Evolutionary conservation across 1,139 yeast genomes (phyloP), one percentile per base, ranked within the genome.

Genomic region (Kodamaea plutei): DNA sequence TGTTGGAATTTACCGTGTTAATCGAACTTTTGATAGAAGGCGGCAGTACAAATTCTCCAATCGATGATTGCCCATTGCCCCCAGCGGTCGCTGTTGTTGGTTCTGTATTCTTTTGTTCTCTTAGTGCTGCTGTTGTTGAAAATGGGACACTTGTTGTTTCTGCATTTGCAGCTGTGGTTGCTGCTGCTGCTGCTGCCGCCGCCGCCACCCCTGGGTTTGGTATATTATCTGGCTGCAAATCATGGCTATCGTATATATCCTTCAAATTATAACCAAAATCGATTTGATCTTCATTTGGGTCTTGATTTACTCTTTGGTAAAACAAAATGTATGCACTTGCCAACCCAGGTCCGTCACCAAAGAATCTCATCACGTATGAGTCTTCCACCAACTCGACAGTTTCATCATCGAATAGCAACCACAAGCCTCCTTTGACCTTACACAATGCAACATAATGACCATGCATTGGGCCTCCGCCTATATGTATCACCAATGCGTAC

Each of bases 401-500:
- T 56, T 91, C 98, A 55, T 91, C 98, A 54, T 91, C 98, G 58
- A 85, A 91, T 37, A 91, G 59, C 19, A 91, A 61, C 98, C 98
- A 91, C 1, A 96, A 85, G 24, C 79, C 77, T 13, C 75, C 70
- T 35, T 75, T 79, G 9, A 89, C 81, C 52, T 88, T 88, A 41
- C 94, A 83, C 7, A 91, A 64, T 0, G 95, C 76, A 9, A 91
- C 89, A 50, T 91, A 91, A 55, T 91, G 98, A 0, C 98, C 98
- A 58, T 89, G 96, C 66, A 88, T 88, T 2, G 97, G 96, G 0
- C 97, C 97, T 3, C 96, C 95, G 4, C 98, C 98, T 47, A 91
- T 81, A 50, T 91, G 98, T 13, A 91, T 88, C 14, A 91, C 93
- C 25, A 89, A 79, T 0, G 93, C 88, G 40, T 79, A 82, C 31